Percentiles rank a stretch among this genome's conserved stretches.
phyloP scores from a whole-genome alignment of 805 yeast genomes.

The Lipomyces orientalis region DNA sequence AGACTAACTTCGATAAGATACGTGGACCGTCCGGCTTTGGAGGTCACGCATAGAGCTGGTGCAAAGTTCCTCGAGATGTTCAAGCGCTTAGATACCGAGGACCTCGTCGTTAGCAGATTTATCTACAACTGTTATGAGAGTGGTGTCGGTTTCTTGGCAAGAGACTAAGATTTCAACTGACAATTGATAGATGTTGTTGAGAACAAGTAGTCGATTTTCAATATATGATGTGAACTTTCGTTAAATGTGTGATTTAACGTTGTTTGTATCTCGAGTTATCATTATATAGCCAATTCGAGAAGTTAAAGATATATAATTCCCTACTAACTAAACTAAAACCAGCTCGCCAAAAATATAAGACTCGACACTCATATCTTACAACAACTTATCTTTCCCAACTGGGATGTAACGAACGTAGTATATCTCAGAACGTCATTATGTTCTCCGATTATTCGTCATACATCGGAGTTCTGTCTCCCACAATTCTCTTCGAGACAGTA shows the following conservation, averaged over 20 bases:
- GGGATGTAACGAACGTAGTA: background rate
- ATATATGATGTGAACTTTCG: background rate
- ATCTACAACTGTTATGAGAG: slow-evolving; percentile 13
- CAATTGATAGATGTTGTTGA: too few species aligned
- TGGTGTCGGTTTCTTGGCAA: slow-evolving; percentile 31
- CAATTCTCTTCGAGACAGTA: slow-evolving; percentile 7
- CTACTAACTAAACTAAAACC: background rate
- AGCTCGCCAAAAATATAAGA: background rate
- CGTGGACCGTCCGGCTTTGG: slow-evolving; percentile 22
- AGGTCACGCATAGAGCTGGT: slow-evolving; percentile 27
- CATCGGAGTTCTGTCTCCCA: background rate
- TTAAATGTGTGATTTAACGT: too few species aligned
- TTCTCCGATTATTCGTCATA: background rate
- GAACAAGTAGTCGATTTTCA: too few species aligned
- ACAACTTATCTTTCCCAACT: background rate
- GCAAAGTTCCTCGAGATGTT: slow-evolving; percentile 21
- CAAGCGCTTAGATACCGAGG: slow-evolving; percentile 16
- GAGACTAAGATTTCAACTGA: slow-evolving; percentile 9
- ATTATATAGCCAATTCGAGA: too few species aligned
- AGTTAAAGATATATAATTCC: too few species aligned
- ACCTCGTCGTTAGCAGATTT: slow-evolving; percentile 4
- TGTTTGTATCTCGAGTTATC: too few species aligned
- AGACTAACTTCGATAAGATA: slow-evolving; percentile 16
- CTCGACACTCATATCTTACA: background rate
- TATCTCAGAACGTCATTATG: background rate